Evolutionary conservation across 2,329 filamentous ascomycete species (phyloP).

Genomic region (Alternaria metachromatica): DNA sequence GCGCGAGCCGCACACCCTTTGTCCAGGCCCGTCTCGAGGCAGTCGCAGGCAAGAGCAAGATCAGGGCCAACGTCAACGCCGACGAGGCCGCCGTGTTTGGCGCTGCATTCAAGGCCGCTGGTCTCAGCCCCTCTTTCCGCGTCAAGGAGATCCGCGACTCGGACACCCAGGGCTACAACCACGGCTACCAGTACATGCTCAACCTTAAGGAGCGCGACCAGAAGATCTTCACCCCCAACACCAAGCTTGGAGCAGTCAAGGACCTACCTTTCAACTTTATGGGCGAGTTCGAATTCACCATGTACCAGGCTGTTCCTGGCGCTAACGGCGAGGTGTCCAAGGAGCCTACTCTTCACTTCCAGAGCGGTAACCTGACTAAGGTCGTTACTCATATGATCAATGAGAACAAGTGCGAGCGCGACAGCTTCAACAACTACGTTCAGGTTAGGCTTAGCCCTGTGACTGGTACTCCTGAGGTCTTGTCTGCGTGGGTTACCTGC

Average conservation of each 20-base stretch:
- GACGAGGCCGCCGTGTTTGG: constrained; percentile 97
- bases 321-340: constrained; percentile 58
- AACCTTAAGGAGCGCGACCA: constrained; percentile 75
- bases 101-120: constrained; percentile 90
- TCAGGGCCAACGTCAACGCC: constrained; percentile 93
- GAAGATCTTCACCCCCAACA: constrained; percentile 80
- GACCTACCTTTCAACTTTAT: constrained; percentile 83
- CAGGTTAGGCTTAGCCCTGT: constrained; percentile 73
- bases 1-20: constrained; percentile 88
- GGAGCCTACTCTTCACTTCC: constrained; percentile 68
- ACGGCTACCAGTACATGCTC: constrained; percentile 76
- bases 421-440: constrained; percentile 81
- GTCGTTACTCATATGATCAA: constrained; percentile 80
- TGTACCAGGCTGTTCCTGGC: constrained; percentile 74
- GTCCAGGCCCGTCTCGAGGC: constrained; percentile 88
- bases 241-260: constrained; percentile 78
- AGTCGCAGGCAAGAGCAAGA: constrained; percentile 75
- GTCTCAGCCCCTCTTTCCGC: constrained; percentile 91
- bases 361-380: constrained; percentile 84
- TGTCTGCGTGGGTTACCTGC: constrained; percentile 80
- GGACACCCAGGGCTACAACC: constrained; percentile 77
- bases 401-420: constrained; percentile 76
- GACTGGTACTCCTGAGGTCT: constrained; percentile 80
- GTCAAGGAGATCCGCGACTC: constrained; percentile 92
- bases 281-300: constrained; percentile 79